Conservation (phyloP, 2,329 filamentous ascomycete genomes). For the Truncatella angustata region DNA sequence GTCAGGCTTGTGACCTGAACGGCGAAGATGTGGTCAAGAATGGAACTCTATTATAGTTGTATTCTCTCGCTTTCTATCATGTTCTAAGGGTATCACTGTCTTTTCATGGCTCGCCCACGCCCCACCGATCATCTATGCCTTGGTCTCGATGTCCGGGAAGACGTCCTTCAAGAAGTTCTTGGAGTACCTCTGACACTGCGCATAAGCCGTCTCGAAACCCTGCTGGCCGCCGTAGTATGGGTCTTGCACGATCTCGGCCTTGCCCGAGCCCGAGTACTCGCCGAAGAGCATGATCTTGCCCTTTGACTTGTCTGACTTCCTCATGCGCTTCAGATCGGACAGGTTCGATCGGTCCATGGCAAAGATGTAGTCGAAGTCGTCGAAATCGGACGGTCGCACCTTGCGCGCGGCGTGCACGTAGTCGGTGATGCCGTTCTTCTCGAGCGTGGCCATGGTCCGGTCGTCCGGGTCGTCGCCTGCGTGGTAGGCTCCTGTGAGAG, state of each 20-base stretch:
- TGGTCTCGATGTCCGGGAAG: conserved; percentile 13
- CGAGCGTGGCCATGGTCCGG: conserved; percentile 78
- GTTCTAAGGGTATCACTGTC: background rate
- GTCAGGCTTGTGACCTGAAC: conserved; percentile 22
- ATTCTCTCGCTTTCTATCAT: background rate
- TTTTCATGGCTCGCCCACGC: conserved; percentile 9
- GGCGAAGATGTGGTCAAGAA: background rate
- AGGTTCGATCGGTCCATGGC: conserved; percentile 91
- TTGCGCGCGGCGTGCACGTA: conserved; percentile 78
- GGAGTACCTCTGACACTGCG: conserved; percentile 77
- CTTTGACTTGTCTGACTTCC: conserved; percentile 54
- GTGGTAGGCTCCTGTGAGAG: conserved; percentile 70
- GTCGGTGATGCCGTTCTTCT: conserved; percentile 69
- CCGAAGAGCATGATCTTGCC: conserved; percentile 81
- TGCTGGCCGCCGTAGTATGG: conserved; percentile 88
- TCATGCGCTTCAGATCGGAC: conserved; percentile 62
- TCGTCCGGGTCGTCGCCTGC: conserved; percentile 72
- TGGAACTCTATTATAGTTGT: background rate
- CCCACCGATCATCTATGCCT: conserved; percentile 32
- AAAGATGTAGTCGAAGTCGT: conserved; percentile 86
- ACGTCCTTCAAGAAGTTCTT: conserved; percentile 69
- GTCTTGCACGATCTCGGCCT: conserved; percentile 73
- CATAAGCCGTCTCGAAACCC: conserved; percentile 83
- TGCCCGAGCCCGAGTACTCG: conserved; percentile 67
- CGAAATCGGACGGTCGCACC: conserved; percentile 72